These are phyloP conservation scores for Hypoxylon sp. DNA, from an alignment of 2,329 filamentous ascomycete genomes.

Conservation along the genomic window DNA sequence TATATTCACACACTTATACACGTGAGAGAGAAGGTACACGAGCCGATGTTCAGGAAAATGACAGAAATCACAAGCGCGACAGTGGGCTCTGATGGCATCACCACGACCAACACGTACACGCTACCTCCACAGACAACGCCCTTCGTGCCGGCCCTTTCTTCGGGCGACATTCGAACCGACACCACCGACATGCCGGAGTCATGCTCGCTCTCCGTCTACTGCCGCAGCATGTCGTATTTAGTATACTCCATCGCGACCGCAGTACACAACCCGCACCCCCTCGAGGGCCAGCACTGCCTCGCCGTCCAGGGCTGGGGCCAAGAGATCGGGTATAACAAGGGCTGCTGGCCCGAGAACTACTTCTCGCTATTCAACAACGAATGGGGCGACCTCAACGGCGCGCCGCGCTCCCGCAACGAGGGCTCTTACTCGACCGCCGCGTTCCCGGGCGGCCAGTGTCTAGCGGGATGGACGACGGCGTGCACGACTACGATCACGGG, in stretches of 20 bases:
- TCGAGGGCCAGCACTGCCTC: constrained; percentile 31
- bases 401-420: not conserved
- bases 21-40: not conserved
- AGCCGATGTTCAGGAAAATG: constrained; percentile 14
- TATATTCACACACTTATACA: not conserved
- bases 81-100: constrained; percentile 11
- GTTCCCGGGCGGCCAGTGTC: constrained; percentile 31
- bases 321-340: constrained; percentile 25
- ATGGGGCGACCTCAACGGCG: constrained; percentile 31
- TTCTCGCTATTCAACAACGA: constrained; percentile 38
- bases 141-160: constrained; percentile 23
- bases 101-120: constrained; percentile 18
- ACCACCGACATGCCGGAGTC: constrained; percentile 25
- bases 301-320: constrained; percentile 26
- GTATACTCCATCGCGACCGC: constrained; percentile 21
- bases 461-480: constrained; percentile 41
- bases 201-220: constrained; percentile 39
- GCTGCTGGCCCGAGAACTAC: constrained; percentile 40
- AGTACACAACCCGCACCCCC: constrained; percentile 25
- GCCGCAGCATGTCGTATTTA: constrained; percentile 30
- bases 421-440: constrained; percentile 26
- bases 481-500: constrained; percentile 39
- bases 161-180: not conserved
- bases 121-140: constrained; percentile 36
- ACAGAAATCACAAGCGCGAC: constrained; percentile 31